phyloP scores from a whole-genome alignment of 768 basidiomycete genomes.

The Trametes cubensis region DNA sequence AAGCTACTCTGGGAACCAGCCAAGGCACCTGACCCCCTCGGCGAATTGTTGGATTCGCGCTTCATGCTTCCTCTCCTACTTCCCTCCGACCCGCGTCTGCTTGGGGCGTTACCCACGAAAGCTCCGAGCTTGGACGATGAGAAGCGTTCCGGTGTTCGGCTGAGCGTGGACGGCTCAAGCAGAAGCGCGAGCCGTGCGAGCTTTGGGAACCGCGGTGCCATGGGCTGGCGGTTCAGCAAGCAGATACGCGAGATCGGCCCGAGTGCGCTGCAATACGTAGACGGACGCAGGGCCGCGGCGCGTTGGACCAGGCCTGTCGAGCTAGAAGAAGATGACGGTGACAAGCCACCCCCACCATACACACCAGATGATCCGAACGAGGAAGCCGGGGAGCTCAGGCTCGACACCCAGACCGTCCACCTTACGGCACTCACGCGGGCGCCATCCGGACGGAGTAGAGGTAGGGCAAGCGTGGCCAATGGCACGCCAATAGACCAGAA shows the following conservation, averaged over 20 bases:
- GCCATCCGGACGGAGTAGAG: constrained; percentile 61
- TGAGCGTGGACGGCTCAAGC: constrained; percentile 33
- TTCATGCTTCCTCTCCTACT: constrained; percentile 89
- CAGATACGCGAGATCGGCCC: constrained; percentile 64
- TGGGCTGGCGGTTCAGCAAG: constrained; percentile 63
- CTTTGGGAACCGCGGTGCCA: constrained; percentile 39
- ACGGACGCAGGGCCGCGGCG: constrained; percentile 60
- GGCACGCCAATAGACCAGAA: constrained; percentile 30
- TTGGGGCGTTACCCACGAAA: constrained; percentile 68
- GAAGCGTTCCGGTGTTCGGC: constrained; percentile 29
- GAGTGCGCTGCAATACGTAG: constrained; percentile 68
- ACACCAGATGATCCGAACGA: constrained; percentile 36
- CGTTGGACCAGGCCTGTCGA: constrained; percentile 58
- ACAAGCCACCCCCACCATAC: constrained; percentile 34
- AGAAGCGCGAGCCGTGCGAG: constrained; percentile 46
- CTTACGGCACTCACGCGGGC: constrained; percentile 69
- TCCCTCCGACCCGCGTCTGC: constrained; percentile 76
- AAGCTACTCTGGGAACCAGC: constrained; percentile 78
- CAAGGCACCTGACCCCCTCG: constrained; percentile 77
- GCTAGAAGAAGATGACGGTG: constrained; percentile 48
- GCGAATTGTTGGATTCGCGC: constrained; percentile 90
- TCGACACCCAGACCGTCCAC: constrained; percentile 40
- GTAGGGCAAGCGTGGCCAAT: constrained; percentile 39
- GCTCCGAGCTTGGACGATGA: constrained; percentile 41
- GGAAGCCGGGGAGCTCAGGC: constrained; percentile 34